Evolutionary conservation across 805 yeast genomes (phyloP).

Genomic region (Clavispora carvajalis): DNA sequence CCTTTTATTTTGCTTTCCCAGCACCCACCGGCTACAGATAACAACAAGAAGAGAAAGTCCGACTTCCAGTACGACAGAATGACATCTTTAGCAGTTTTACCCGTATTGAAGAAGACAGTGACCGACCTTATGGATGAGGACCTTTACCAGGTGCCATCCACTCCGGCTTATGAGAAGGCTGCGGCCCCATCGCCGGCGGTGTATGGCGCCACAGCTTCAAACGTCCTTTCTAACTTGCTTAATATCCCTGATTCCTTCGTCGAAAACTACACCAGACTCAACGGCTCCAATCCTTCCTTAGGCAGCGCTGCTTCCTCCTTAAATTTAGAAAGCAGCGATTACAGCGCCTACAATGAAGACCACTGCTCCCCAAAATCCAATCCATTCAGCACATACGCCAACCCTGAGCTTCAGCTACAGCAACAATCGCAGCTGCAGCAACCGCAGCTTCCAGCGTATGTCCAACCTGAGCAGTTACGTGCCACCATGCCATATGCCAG

Average conservation of each 20-base stretch:
- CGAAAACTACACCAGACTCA: conserved; percentile 19
- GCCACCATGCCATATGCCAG: conserved; percentile 8
- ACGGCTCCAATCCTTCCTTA: conserved; percentile 11
- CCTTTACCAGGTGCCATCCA: conserved; percentile 31
- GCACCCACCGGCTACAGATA: background rate
- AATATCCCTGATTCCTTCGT: conserved; percentile 29
- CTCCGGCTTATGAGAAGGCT: background rate
- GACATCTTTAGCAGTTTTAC: conserved; percentile 49
- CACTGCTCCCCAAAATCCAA: conserved; percentile 7
- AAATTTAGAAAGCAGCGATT: conserved; percentile 4
- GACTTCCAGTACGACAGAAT: conserved; percentile 16
- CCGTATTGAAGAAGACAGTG: conserved; percentile 46
- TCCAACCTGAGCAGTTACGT: conserved; percentile 11
- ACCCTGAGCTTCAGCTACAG: conserved; percentile 28
- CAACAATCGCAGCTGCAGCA: conserved; percentile 7
- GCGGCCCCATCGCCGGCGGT: conserved; percentile 6
- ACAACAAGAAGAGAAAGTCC: background rate
- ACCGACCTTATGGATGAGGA: conserved; percentile 61
- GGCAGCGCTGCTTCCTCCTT: conserved; percentile 15
- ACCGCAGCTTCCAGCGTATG: conserved; percentile 6
- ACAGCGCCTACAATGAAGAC: conserved; percentile 11
- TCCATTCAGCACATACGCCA: conserved; percentile 38
- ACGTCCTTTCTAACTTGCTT: conserved; percentile 23
- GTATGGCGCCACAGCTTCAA: conserved; percentile 10
- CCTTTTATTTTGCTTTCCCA: background rate